A percentile compares a stretch with the other conserved stretches of the same genome.
Evolutionary conservation across 2,329 filamentous ascomycete genomes (phyloP).

Genomic region (Penicillium hesseltinei): DNA sequence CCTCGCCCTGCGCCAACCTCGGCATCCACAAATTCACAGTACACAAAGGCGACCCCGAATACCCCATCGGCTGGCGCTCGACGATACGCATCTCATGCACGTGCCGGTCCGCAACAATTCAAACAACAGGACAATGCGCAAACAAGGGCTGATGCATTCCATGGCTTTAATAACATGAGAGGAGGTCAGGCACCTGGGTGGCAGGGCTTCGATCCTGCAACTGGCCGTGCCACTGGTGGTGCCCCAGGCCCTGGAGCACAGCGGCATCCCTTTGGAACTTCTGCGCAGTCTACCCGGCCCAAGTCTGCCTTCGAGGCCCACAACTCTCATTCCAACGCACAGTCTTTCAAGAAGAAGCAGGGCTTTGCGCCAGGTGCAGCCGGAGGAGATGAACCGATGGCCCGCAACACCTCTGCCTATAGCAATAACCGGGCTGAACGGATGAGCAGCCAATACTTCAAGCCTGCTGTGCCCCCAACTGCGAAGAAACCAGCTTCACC

Average conservation of each 20-base stretch:
- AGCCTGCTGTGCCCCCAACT: slow-evolving; percentile 42
- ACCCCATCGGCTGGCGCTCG: slow-evolving; percentile 39
- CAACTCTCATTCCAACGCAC: slow-evolving; percentile 36
- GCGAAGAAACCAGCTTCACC: slow-evolving; percentile 42
- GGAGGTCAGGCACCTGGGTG: slow-evolving; percentile 31
- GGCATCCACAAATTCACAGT: slow-evolving; percentile 17
- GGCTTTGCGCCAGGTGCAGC: slow-evolving; percentile 60
- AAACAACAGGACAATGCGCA: slow-evolving; percentile 40
- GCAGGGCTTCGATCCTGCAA: slow-evolving; percentile 42
- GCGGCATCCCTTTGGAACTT: slow-evolving; percentile 22
- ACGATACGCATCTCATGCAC: slow-evolving; percentile 42
- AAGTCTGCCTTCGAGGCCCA: slow-evolving; percentile 44
- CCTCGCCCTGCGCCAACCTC: slow-evolving; percentile 26
- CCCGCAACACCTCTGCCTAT: slow-evolving; percentile 53
- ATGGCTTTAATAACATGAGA: slow-evolving; percentile 48
- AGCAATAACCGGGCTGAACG: slow-evolving; percentile 39
- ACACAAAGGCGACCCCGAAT: slow-evolving; percentile 23
- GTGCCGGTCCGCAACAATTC: slow-evolving; percentile 41
- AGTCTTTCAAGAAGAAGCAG: slow-evolving; percentile 51
- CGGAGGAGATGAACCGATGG: slow-evolving; percentile 60
- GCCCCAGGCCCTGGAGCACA: slow-evolving; percentile 23
- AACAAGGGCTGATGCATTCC: slow-evolving; percentile 45
- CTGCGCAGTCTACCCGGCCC: slow-evolving; percentile 24
- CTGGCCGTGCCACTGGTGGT: slow-evolving; percentile 29
- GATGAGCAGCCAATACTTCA: slow-evolving; percentile 35